Evolutionary conservation across 2,329 filamentous ascomycete species (phyloP), one percentile per base, ranked within the genome.

Genomic region (Colletotrichum cereale): DNA sequence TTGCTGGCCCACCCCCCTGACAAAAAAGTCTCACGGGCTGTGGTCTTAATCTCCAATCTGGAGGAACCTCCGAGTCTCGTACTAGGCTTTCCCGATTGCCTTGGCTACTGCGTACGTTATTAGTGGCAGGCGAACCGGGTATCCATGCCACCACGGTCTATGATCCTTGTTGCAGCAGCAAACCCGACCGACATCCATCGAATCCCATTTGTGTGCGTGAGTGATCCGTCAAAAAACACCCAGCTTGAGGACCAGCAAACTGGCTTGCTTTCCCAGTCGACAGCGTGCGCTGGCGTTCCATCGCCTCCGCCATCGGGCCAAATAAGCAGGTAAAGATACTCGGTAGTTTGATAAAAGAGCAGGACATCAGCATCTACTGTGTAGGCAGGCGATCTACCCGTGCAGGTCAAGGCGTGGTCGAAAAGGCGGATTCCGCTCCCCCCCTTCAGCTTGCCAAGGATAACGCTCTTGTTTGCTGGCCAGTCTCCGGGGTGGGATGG

Each of bases 111-210:
- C n/a, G n/a, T n/a, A n/a, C n/a, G n/a, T n/a, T n/a, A 4, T 26
- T 40, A 36, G 63, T 42, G 62, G 55, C 48, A 67, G 62, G 63
- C 56, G 56, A 56, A 67, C 63, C 56, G 56, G 63, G 31, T 56
- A 56, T 62, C 62, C 63, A 67, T 42, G n/a, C 64, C 48, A 62
- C 42, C 42, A 42, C n/a, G 26, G 38, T 50, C 42, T 34, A 7
- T n/a, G 26, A 71, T 71, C 52, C 64, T 71, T 63, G 64, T 14
- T 60, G 55, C 55, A 48, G 47, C 55, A 61, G 8, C 4, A 34
- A 34, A 55, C 31, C 34, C 58, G 38, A 42, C 65, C 67, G 58
- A 68, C 52, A 36, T n/a, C 44, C n/a, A 26, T 62, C 31, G 12
- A 24, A 62, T 62, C 31, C n/a, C 44, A 62, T 62, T 48, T 44